Evolutionary conservation across 2,329 filamentous ascomycete species (phyloP), one percentile per base, ranked within the genome.

Genomic region (Aquanectria penicillioides): DNA sequence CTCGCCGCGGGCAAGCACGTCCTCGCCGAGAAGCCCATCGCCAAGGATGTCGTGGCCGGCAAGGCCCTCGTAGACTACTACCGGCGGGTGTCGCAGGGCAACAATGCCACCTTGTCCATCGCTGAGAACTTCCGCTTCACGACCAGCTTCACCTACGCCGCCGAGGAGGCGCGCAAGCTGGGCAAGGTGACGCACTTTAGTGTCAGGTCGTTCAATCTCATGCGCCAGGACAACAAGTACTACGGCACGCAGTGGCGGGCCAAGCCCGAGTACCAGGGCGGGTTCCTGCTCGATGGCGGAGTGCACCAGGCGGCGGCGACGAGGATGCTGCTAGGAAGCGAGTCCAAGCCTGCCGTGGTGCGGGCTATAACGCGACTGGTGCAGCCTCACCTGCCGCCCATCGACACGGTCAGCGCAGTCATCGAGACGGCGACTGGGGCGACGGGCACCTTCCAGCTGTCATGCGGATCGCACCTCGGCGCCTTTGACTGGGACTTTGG

Each of bases 41-140:
- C 85, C 3, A 83, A 84, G 63, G 85, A 89, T 63, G 74, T 89
- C 8, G 76, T 78, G 2, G 68, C 71, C 2, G 81, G 75, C 13
- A 66, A 73, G 61, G 69, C 74, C 55, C 76, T 83, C 8, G 74
- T 83, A 34, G 73, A 68, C 5, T 75, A 69, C 61, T 73, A 74
- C 59, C 62, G 64, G 17, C 48, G 57, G 4, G 57, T 78, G 5
- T 68, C 67, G 11, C 59, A 60, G 10, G 67, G 69, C 10, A 65
- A 61, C 28, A 59, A 57, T 26, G 69, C 69, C 11, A 82, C 81
- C 6, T 86, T 87, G 75, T 80, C 80, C 12, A 82, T 94, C 4
- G 91, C 89, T 0, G 91, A 94, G 74, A 93, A 94, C 75, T 90
- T 86, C 71, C 83, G 91, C 47, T 93, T 87, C 76, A 73, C 85